Evolutionary conservation across 228 moss, liverwort and hornwort genomes (phyloP).

Genomic region (Sphagnum fallax): DNA sequence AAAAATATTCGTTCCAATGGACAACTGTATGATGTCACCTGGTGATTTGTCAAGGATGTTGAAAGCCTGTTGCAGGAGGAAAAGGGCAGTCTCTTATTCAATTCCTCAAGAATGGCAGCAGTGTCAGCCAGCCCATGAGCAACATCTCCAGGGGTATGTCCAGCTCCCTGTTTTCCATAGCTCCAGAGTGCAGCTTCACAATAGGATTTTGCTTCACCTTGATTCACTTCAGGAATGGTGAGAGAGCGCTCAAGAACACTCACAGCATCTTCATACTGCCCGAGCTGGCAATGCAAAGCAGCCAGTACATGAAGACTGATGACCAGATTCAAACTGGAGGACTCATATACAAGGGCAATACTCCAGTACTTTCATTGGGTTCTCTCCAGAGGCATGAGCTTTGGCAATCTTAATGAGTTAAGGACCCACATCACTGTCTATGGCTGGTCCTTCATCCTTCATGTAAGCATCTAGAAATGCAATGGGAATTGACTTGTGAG

Average conservation of each 20-base stretch:
- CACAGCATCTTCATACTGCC: constrained; percentile 42
- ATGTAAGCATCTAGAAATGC: constrained; percentile 44
- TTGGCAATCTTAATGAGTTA: constrained; percentile 46
- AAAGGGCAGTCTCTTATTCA: constrained; percentile 64
- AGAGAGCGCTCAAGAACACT: constrained; percentile 30
- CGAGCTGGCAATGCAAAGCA: constrained; percentile 36
- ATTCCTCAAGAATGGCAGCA: constrained; percentile 56
- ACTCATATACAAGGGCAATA: constrained; percentile 33
- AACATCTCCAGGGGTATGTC: constrained; percentile 60
- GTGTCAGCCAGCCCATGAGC: constrained; percentile 68
- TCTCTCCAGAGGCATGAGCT: constrained; percentile 37
- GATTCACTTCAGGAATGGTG: constrained; percentile 17
- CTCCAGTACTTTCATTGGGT: constrained; percentile 37
- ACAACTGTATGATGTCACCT: constrained; percentile 15
- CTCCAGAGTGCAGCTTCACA: constrained; percentile 61
- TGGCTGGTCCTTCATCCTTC: constrained; percentile 31
- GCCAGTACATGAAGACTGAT: constrained; percentile 44
- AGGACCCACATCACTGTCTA: constrained; percentile 33
- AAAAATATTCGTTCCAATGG: not conserved
- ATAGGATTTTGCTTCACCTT: constrained; percentile 55
- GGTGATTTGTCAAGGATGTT: constrained; percentile 63
- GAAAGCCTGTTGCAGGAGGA: constrained; percentile 58
- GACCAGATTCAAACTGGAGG: constrained; percentile 31
- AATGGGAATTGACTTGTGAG: constrained; percentile 16
- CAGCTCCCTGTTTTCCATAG: constrained; percentile 52